phyloP scores from a whole-genome alignment of 805 yeast species.

The Saccharomycopsis sp. region DNA sequence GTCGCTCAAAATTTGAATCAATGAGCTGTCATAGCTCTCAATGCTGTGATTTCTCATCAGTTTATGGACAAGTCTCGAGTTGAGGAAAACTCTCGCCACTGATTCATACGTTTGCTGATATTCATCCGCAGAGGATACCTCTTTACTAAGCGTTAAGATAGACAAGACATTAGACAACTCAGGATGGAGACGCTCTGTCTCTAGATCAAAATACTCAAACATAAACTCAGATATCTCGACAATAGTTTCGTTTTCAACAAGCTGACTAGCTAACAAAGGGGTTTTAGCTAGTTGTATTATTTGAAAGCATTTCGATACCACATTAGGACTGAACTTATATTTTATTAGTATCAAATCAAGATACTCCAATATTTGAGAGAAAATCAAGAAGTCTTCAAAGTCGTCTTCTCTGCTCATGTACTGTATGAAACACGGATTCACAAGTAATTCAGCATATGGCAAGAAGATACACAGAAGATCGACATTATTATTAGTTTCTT shows the following conservation, averaged over 20 bases:
- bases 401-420: background rate
- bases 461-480: background rate
- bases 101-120: background rate
- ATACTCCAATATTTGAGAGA: background rate
- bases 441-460: background rate
- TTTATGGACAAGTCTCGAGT: background rate
- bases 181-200: background rate
- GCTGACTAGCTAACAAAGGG: background rate
- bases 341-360: background rate
- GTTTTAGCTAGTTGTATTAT: background rate
- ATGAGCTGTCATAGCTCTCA: background rate
- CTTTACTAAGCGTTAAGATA: background rate
- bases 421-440: background rate
- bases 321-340: background rate
- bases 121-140: background rate
- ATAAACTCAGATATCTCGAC: background rate
- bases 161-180: background rate
- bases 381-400: background rate
- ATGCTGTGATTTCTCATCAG: background rate
- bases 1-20: background rate
- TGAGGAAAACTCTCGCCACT: background rate
- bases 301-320: background rate
- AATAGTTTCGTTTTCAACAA: background rate
- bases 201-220: background rate
- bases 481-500: background rate